Evolutionary conservation across 495 filamentous ascomycete species (phyloP), one percentile per base, ranked within the genome.

Genomic region (Neurospora hispaniola): DNA sequence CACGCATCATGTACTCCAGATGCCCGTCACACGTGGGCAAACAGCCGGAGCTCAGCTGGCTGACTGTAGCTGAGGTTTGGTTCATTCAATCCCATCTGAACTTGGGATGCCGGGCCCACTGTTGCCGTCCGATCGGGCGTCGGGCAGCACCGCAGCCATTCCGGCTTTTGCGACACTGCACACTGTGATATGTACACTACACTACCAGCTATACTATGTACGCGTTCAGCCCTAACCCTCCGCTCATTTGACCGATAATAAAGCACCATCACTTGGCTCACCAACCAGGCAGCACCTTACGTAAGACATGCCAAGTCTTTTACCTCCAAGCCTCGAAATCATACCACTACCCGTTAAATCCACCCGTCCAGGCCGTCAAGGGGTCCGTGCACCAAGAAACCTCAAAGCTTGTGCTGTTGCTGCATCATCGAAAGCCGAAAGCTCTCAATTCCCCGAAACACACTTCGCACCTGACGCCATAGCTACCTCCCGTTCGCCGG

Each of bases 321-420:
- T 69, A 35, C 62, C 73, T 68, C 44, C 0, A 11, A n/a, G 66
- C 72, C 71, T 72, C 74, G 72, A 74, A 77, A 77, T 77, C 75
- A 70, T 75, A 77, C 75, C 71, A 76, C 54, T 16, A 66, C 54
- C 54, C 27, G 54, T 66, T 5, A 38, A 66, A 35, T 27, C 27
- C 23, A 62, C 54, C 14, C 54, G 54, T 62, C 54, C 54, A 66
- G 54, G 54, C 27, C 54, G 54, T 66, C 27, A 66, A 66, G 54
- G 54, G 54, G 54, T 66, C 54, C 54, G 54, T 27, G 44, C 69
- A 48, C 44, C 46, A 71, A 10, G 23, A 69, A 69, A 40, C 70
- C 35, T 41, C 38, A 72, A 72, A 75, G 72, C 75, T 74, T 71
- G 62, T 43, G 54, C 54, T 62, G 54, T 31, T 66, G 54, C 54